Evolutionary conservation across 768 basidiomycete species (phyloP).

Genomic region (Holtermannia corniformis): DNA sequence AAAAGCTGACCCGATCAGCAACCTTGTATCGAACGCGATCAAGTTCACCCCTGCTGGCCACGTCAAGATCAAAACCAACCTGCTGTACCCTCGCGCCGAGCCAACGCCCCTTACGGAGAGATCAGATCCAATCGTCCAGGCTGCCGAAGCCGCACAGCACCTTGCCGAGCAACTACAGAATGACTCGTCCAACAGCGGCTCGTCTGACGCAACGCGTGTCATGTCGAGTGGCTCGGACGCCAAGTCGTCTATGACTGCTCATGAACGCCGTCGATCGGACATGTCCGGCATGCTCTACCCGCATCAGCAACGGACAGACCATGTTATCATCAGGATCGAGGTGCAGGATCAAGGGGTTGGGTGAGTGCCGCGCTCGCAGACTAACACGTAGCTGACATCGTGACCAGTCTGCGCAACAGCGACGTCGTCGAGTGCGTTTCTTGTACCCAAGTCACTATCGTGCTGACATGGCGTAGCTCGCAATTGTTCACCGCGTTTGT

Average conservation of each 20-base stretch:
- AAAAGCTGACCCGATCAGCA: slow-evolving; percentile 62
- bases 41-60: slow-evolving; percentile 45
- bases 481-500: slow-evolving; percentile 40
- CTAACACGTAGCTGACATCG: too few relatives aligned
- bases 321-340: slow-evolving; percentile 62
- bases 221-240: too few relatives aligned
- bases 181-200: not conserved
- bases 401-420: not conserved
- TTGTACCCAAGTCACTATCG: not conserved
- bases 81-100: slow-evolving; percentile 36
- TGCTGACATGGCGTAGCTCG: not conserved
- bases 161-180: slow-evolving; percentile 1
- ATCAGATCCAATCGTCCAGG: slow-evolving; percentile 26
- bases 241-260: too few relatives aligned
- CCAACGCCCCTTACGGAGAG: slow-evolving; percentile 37
- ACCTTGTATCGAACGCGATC: slow-evolving; percentile 55
- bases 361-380: slow-evolving; percentile 13
- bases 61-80: slow-evolving; percentile 57
- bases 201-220: not conserved
- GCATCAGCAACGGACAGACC: slow-evolving; percentile 5
- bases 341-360: slow-evolving; percentile 65
- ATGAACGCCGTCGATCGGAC: too few relatives aligned
- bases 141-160: slow-evolving; percentile 18
- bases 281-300: too few relatives aligned
- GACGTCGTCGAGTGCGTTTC: not conserved